Conservation (phyloP, 129 eudicot species). For the Arctium minus region DNA sequence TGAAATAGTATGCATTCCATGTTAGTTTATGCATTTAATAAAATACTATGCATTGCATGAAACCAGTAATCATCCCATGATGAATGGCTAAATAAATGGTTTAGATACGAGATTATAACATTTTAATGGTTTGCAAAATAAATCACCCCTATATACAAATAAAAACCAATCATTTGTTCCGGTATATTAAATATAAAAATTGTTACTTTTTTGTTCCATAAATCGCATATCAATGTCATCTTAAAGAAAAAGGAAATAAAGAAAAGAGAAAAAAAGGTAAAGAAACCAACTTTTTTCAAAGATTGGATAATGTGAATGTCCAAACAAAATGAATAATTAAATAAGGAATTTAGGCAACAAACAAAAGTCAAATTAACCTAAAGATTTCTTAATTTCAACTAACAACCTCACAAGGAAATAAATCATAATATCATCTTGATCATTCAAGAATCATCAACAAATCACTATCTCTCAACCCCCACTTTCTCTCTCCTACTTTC, state of each 20-base stretch:
- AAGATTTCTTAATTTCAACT: constrained; percentile 24
- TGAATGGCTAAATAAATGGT: too few relatives aligned
- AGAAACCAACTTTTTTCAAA: constrained; percentile 31
- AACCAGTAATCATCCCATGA: too few relatives aligned
- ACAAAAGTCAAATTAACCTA: constrained; percentile 29
- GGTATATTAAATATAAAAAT: background rate
- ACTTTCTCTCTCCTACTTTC: constrained; percentile 28
- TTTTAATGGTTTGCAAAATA: too few relatives aligned
- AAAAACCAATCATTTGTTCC: too few relatives aligned
- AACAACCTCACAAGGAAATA: constrained; percentile 3
- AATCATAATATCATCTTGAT: background rate
- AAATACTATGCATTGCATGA: too few relatives aligned
- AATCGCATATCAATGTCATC: constrained; percentile 12
- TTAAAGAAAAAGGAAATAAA: constrained; percentile 21
- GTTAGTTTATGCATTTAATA: too few relatives aligned
- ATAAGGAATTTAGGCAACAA: background rate
- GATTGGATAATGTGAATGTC: constrained; percentile 28
- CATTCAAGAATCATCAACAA: constrained; percentile 23
- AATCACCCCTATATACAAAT: too few relatives aligned
- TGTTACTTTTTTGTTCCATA: background rate
- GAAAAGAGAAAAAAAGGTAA: constrained; percentile 11
- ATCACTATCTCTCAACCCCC: constrained; percentile 21
- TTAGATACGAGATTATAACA: too few relatives aligned
- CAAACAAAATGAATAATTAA: background rate
- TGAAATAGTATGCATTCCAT: too few relatives aligned